These are phyloP conservation scores for Yamagishiella unicocca DNA, from an alignment of 139 green algal species.

Conservation along the genomic window DNA sequence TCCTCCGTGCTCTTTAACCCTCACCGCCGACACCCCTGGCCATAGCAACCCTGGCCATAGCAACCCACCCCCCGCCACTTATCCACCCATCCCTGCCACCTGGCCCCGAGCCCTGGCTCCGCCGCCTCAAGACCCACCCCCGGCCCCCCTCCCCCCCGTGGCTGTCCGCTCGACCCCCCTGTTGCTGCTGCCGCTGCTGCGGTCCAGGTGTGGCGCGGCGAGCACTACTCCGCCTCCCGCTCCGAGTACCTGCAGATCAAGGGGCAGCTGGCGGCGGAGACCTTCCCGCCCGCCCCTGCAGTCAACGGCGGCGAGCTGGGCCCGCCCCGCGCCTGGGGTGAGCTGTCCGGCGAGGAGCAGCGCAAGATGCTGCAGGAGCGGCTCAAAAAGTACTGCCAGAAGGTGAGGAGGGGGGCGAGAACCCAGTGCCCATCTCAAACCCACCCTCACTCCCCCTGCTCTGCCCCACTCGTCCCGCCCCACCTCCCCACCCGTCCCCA, in stretches of 20 bases:
- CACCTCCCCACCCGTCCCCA: background rate
- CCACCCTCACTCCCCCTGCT: too few relatives aligned
- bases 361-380: constrained; percentile 88
- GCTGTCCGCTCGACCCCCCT: too few relatives aligned
- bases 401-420: constrained; percentile 67
- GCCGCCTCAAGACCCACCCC: too few relatives aligned
- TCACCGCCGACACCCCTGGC: background rate
- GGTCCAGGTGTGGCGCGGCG: constrained; percentile 91
- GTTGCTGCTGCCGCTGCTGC: too few relatives aligned
- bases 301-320: background rate
- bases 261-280: constrained; percentile 85
- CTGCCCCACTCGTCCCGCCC: too few relatives aligned
- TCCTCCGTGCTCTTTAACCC: background rate
- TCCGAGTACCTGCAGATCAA: constrained; percentile 89
- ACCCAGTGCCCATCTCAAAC: too few relatives aligned
- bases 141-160: background rate
- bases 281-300: constrained; percentile 54
- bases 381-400: constrained; percentile 96
- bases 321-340: constrained; percentile 59
- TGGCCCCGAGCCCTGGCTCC: too few relatives aligned
- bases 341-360: constrained; percentile 70
- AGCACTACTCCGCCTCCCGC: constrained; percentile 82
- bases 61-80: too few relatives aligned
- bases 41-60: too few relatives aligned
- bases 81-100: too few relatives aligned